Base-by-base conservation (phyloP, 257 asterid genomes). In the Petunia secreta region DNA sequence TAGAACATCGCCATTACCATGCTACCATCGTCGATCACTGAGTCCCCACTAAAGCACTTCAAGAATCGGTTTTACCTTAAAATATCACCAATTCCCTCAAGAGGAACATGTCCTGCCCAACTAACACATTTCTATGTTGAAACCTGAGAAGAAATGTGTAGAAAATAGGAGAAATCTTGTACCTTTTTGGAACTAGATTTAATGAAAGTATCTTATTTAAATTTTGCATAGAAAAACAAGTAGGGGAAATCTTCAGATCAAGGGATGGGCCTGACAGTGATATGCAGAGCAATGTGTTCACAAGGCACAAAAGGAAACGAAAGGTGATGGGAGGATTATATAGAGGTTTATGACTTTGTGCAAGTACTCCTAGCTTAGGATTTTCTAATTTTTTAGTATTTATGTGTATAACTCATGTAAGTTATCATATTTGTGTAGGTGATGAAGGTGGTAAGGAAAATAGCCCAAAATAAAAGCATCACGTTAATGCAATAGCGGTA, bases 311-410 rank as follows among this genome's bases (percentile, higher is more conserved):
- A 25, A 71, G 60, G 41, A 34, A 71, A 71, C 5, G 13, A 10
- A 71, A 46, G 13, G 59, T 71, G 43, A 71, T 16, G 77, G 77
- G 77, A 34, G 77, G 25, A 34, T 48, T 15, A 54, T 71, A 71
- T 25, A 9, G 59, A 71, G 25, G 40, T 71, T 71, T 48, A 71
- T 71, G 25, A 25, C 25, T 25, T 25, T 25, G 25, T 25, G 59
- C 77, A 69, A 25, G 77, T 48, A 71, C 34, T 48, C 0, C 25
- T 25, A 68, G 76, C 58, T n/a, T 44, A 46, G 25, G 8, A 5
- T 46, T 69, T 39, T 71, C 16, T 9, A 48, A 11, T 5, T 46
- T 65, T 5, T 71, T 11, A 25, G 25, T 7, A 25, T 54, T 3
- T 54, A 71, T 48, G 60, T 4, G 43, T 5, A 10, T 44, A 25